Base-by-base conservation (phyloP, 768 basidiomycete species). In the Strobilomyces echinocephalus region DNA sequence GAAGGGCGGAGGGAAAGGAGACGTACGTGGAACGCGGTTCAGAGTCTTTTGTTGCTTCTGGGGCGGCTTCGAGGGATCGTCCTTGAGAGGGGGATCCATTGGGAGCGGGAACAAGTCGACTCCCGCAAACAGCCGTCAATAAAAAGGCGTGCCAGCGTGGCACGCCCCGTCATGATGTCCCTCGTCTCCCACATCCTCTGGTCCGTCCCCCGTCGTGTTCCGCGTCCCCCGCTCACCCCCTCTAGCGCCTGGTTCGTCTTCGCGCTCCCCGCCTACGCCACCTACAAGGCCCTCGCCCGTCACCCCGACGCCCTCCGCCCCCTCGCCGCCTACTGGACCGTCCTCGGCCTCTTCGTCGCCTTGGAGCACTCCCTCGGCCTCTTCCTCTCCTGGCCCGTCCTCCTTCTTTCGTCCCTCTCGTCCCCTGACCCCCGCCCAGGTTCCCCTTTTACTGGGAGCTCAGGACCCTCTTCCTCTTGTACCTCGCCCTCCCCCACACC, bases 11-110 rank as follows among this genome's bases (percentile, higher is more conserved):
- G 26, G 20, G 6, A 15, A 3, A 4, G 56, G 53, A 79, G 53
- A 79, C 88, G 63, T 75, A 92, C 90, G 85, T 60, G 90, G 91
- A 16, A 92, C 90, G 71, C 90, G 79, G 73, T 92, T 92, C 65
- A 91, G 75, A 9, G 89, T 87, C 73, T 87, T 85, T 49, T 81
- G 83, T 64, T 90, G 78, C 71, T 88, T 89, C 45, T 78, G 60
- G 4, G 48, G 15, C 46, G 61, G 55, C 39, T 64, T 65, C 60
- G n/a, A 18, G 30, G 18, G 47, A 54, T 74, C 80, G 44, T 65
- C 57, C 74, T 46, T 34, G 12, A 15, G 46, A 5, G 33, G 46
- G 18, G 55, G 41, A 21, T 68, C 66, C 66, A 68, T 68, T 28
- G 26, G 24, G 26, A 41, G 28, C 59, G 50, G 56, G 34, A 36